Evolutionary conservation across 75 land plant genomes (phyloP), one percentile per base, ranked within the genome.

Genomic region (Cupressus sempervirens): DNA sequence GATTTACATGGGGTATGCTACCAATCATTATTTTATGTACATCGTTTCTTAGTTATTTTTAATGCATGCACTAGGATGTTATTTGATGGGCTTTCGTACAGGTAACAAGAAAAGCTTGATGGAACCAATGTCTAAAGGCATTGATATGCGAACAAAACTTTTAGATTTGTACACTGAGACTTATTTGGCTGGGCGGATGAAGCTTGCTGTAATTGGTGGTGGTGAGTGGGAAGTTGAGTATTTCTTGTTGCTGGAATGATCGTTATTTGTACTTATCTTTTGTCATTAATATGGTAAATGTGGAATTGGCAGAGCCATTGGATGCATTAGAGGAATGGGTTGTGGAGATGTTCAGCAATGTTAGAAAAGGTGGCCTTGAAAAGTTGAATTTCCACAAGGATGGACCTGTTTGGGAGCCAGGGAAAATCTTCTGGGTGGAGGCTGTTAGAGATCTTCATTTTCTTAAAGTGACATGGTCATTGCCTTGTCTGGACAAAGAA

Each of bases 171-270:
- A 93, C 88, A 88, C 77, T 41, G 89, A 93, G 26, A 84, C 95
- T 86, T 98, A 98, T 80, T 88, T 88, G 87, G 99, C 93, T 82
- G 95, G 91, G 80, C 83, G 92, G 3, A 96, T 98, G 99, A 98
- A 96, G 84, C 89, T 98, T 41, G 93, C 92, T 68, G 90, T 98
- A 85, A 94, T 98, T 89, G 98, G 98, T 23, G 99, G 99, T 89
- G 99, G 99, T 97, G 81, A 89, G 91, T 84, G 86, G 83, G 58
- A 65, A 53, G 79, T 75, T 30, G 62, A 45, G 34, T 15, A n/a
- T 2, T 41, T 87, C 85, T 14, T 18, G 79, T 16, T 4, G 7
- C 32, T 8, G 9, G n/a, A 45, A 29, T 45, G 26, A 54, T 18
- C 23, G 32, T 23, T 54, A 54, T 20, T 62, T 13, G 1, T 13